Base-by-base conservation (phyloP, 108 stramenopile species). In the Epithemia pelagica region DNA sequence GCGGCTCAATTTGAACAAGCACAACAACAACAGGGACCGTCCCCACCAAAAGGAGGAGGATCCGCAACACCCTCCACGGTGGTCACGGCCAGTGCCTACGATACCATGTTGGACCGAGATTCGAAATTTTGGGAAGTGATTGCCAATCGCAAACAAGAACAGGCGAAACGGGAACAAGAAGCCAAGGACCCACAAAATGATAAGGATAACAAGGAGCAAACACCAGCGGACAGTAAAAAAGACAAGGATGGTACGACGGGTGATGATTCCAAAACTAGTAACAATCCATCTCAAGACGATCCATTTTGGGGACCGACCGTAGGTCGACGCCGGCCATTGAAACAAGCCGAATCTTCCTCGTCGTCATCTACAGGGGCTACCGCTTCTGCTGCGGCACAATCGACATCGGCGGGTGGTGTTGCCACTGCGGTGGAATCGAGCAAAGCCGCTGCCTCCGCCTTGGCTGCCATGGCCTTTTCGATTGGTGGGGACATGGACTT, bases 121-220 rank as follows among this genome's bases (percentile, higher is more conserved):
- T 90, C 92, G 15, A 68, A 84, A 46, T 90, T 94, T 68, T 94
- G 92, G 92, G 87, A 90, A 54, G 87, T 90, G 10, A 89, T 94
- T 80, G 77, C 81, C 23, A 59, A 55, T 23, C 74, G 88, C 61
- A 71, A 84, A 10, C 64, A 86, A 54, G 87, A 88, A 64, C 84
- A 87, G 29, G 59, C 54, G 22, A 54, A 64, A 59, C 3, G 30
- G 21, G 26, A 28, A 59, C 30, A 29, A 53, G 20, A 53, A 61
- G 20, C n/a, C n/a, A n/a, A 19, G 2, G 54, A 70, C 59, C 24
- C 32, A 2, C 65, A 59, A 20, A 25, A 46, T 23, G 75, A 71
- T 60, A n/a, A n/a, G n/a, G n/a, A n/a, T n/a, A n/a, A n/a, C n/a
- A n/a, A n/a, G n/a, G n/a, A n/a, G n/a, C 75, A 75, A 1, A 68